phyloP scores from a whole-genome alignment of 371 early-diverging fungal species.

The Haplosporangium sp. region DNA sequence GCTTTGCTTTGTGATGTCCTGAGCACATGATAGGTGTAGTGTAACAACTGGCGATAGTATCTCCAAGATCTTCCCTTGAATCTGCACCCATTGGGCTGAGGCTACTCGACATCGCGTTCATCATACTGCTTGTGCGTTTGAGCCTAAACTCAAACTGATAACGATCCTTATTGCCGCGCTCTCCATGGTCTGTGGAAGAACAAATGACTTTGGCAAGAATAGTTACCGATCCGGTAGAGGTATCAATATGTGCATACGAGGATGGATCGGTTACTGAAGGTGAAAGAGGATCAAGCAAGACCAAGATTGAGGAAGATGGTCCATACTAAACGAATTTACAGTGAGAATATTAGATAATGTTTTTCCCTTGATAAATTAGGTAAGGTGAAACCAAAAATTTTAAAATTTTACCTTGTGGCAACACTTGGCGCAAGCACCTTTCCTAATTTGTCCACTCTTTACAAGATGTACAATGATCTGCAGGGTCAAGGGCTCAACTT shows the following conservation, averaged over 20 bases:
- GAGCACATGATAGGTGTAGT: constrained; percentile 52
- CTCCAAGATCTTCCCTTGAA: constrained; percentile 11
- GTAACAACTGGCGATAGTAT: constrained; percentile 27
- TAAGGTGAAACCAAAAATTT: neutral
- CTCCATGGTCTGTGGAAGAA: constrained; percentile 54
- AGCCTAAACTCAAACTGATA: constrained; percentile 46
- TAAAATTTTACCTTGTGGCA: constrained; percentile 46
- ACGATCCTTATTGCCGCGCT: constrained; percentile 51
- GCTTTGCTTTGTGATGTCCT: constrained; percentile 53
- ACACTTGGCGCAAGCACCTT: constrained; percentile 49
- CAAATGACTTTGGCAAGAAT: constrained; percentile 48
- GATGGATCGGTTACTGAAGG: constrained; percentile 44
- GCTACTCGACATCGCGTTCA: neutral
- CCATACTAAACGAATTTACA: constrained; percentile 17
- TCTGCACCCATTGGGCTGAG: constrained; percentile 10
- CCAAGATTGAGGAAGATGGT: constrained; percentile 37
- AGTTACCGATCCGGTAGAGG: constrained; percentile 37
- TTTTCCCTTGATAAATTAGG: neutral
- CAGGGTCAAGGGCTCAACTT: constrained; percentile 39
- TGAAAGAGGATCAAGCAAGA: constrained; percentile 48
- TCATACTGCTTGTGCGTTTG: constrained; percentile 29
- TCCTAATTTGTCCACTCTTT: constrained; percentile 40
- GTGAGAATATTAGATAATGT: neutral
- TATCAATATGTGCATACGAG: constrained; percentile 40
- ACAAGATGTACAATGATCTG: constrained; percentile 36